phyloP scores from a whole-genome alignment of 306 rosid genomes.

The Citrullus amarus region DNA sequence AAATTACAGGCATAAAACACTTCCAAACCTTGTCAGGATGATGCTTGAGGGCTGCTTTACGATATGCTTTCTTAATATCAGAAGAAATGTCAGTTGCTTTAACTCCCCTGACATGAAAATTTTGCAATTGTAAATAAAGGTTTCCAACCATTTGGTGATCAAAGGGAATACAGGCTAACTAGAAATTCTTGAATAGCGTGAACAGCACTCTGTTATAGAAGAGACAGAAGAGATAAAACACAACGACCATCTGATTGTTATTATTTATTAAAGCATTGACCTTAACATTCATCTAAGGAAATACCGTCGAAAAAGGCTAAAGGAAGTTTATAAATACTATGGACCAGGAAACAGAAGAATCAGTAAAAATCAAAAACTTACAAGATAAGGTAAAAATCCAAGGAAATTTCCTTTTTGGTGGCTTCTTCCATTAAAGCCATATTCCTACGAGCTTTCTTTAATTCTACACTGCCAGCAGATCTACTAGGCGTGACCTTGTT shows the following conservation, averaged over 20 bases:
- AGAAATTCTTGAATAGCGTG: neutral
- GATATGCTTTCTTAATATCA: slow-evolving; percentile 62
- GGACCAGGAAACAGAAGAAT: neutral
- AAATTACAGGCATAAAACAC: slow-evolving; percentile 17
- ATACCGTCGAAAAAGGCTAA: neutral
- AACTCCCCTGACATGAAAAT: slow-evolving; percentile 37
- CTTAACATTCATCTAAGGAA: neutral
- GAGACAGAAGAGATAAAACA: neutral
- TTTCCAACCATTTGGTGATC: neutral
- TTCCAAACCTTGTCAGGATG: slow-evolving; percentile 62
- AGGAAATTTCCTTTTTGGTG: slow-evolving; percentile 47
- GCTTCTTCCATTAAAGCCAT: slow-evolving; percentile 52
- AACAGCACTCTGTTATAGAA: neutral
- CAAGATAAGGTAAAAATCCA: slow-evolving; percentile 78
- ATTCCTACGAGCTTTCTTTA: slow-evolving; percentile 45
- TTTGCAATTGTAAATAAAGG: slow-evolving; percentile 4
- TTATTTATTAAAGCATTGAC: neutral
- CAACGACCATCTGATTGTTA: neutral
- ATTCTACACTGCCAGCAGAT: slow-evolving; percentile 40
- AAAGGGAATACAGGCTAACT: neutral
- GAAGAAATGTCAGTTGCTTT: slow-evolving; percentile 34
- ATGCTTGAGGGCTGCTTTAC: slow-evolving; percentile 69
- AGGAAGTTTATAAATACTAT: neutral
- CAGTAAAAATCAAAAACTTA: slow-evolving; percentile 32
- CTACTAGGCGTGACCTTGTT: slow-evolving; percentile 41